Conservation (phyloP, 371 early-diverging fungal species). For the Saksenaea oblongispora region DNA sequence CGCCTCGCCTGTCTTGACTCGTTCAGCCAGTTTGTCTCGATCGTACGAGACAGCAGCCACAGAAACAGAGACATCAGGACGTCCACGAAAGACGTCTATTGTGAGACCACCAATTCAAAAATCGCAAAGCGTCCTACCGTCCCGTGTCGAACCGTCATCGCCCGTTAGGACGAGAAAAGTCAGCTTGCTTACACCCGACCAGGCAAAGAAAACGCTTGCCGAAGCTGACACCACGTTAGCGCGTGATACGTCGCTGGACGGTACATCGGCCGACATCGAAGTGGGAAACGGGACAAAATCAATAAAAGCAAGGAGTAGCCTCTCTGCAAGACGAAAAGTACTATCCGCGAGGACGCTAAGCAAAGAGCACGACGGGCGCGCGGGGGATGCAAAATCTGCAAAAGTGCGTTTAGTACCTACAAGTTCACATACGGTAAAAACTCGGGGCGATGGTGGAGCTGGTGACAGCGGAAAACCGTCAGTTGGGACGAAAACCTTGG, state of each 20-base stretch:
- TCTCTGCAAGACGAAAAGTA: neutral
- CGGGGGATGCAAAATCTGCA: neutral
- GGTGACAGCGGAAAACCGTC: neutral
- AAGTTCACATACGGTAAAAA: neutral
- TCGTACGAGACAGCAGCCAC: neutral
- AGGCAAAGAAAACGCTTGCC: slow-evolving; percentile 2
- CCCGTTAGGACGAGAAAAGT: neutral
- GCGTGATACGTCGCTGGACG: slow-evolving; percentile 9
- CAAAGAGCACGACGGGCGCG: neutral
- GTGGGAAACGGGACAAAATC: neutral
- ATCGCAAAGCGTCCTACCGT: slow-evolving; percentile 21
- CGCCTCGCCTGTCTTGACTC: slow-evolving; percentile 15
- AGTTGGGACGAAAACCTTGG: neutral
- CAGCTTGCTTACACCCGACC: neutral
- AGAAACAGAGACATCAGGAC: neutral
- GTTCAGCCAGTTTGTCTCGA: neutral
- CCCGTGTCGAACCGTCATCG: neutral
- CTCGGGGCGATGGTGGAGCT: neutral
- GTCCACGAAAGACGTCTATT: neutral
- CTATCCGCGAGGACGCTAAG: neutral
- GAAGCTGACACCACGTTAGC: slow-evolving; percentile 1
- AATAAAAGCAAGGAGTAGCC: neutral
- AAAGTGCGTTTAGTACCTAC: neutral
- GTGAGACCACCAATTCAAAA: slow-evolving; percentile 13
- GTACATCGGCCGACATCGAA: neutral